Conservation (phyloP, 352 stramenopile species). For the Globisporangium nagaii region DNA sequence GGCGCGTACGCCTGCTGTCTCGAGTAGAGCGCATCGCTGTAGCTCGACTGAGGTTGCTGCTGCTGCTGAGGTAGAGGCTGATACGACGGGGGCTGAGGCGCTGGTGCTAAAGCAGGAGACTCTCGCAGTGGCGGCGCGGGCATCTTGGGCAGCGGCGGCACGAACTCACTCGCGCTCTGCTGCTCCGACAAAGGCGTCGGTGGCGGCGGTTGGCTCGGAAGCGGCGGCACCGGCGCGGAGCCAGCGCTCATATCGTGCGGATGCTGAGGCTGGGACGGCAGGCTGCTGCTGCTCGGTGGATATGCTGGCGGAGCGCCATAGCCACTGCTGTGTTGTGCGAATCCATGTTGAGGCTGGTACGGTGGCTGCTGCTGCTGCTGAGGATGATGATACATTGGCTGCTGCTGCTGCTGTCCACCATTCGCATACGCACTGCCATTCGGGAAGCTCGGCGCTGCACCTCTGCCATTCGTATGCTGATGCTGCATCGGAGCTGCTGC, state of each 20-base stretch:
- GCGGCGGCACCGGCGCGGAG: background rate
- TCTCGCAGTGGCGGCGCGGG: background rate
- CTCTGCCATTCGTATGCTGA: background rate
- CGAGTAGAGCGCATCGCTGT: constrained; percentile 24
- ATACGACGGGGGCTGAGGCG: background rate
- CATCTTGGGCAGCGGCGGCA: constrained; percentile 5
- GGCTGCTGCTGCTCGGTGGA: background rate
- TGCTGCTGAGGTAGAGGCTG: constrained; percentile 6
- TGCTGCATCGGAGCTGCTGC: background rate
- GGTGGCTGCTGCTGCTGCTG: constrained; percentile 1
- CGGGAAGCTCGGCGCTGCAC: background rate
- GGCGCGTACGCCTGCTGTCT: constrained; percentile 37
- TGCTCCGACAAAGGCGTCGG: background rate
- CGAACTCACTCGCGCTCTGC: background rate
- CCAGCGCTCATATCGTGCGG: background rate
- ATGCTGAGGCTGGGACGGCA: background rate
- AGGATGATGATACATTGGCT: constrained; percentile 10
- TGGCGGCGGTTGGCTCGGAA: constrained; percentile 1
- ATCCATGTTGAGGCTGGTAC: constrained; percentile 4
- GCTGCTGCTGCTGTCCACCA: constrained; percentile 1
- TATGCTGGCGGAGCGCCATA: background rate
- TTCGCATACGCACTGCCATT: background rate
- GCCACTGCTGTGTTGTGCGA: constrained; percentile 2
- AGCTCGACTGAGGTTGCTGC: constrained; percentile 14
- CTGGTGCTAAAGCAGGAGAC: background rate